A percentile compares a stretch with the other conserved stretches of the same genome.
phyloP scores from a whole-genome alignment of 352 stramenopile genomes.

The Blastocystis hominis region DNA sequence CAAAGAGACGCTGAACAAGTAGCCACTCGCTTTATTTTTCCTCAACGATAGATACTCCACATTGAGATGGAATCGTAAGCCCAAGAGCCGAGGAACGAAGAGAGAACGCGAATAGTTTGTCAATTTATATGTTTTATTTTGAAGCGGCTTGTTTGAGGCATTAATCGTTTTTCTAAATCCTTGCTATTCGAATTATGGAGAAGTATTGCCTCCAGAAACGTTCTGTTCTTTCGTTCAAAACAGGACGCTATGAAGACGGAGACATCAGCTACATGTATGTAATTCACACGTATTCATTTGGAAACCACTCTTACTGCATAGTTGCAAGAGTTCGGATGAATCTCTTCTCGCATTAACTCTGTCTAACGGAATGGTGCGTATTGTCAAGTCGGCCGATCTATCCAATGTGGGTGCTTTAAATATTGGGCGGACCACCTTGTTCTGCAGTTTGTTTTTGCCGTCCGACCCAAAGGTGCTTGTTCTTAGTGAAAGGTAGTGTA shows the following conservation, averaged over 20 bases:
- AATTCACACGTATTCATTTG: not conserved
- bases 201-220: constrained; percentile 15
- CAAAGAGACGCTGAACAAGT: constrained; percentile 35
- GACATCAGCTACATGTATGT: constrained; percentile 42
- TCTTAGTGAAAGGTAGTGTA: constrained; percentile 19
- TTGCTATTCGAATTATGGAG: not conserved
- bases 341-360: constrained; percentile 5
- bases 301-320: not conserved
- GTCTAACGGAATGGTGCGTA: constrained; percentile 3
- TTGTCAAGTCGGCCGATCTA: not conserved
- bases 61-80: not conserved
- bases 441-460: constrained; percentile 18
- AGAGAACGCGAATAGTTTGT: constrained; percentile 34
- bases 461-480: not conserved
- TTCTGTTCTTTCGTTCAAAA: constrained; percentile 23
- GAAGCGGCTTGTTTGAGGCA: not conserved
- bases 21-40: not conserved
- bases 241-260: constrained; percentile 38
- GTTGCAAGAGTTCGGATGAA: constrained; percentile 1
- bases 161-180: not conserved
- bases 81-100: not conserved
- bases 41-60: constrained; percentile 6
- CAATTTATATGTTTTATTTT: constrained; percentile 15
- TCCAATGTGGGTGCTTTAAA: not conserved
- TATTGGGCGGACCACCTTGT: not conserved